phyloP scores from a whole-genome alignment of 23 red algal genomes.

The Gracilaria caudata region DNA sequence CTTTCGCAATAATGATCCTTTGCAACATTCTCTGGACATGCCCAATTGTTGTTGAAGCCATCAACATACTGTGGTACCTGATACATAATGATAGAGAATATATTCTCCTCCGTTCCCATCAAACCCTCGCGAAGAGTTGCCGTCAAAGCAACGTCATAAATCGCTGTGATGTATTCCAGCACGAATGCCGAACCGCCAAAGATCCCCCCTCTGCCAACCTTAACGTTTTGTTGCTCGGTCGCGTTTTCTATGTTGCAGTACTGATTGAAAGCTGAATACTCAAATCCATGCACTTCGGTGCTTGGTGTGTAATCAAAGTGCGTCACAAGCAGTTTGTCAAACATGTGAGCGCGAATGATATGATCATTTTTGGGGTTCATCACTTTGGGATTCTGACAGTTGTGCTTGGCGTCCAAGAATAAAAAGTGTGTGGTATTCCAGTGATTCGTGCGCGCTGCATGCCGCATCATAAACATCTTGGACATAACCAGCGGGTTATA shows the following conservation, averaged over 20 bases:
- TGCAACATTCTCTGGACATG: slow-evolving; percentile 38
- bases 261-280: slow-evolving; percentile 39
- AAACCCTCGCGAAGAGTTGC: slow-evolving; percentile 48
- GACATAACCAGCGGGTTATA: slow-evolving; percentile 67
- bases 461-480: slow-evolving; percentile 73
- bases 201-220: slow-evolving; percentile 52
- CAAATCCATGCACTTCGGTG: slow-evolving; percentile 64
- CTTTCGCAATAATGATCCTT: slow-evolving; percentile 49
- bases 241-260: slow-evolving; percentile 51
- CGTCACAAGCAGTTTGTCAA: slow-evolving; percentile 63
- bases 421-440: slow-evolving; percentile 69
- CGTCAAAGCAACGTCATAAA: slow-evolving; percentile 55
- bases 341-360: slow-evolving; percentile 66
- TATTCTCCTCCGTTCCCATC: slow-evolving; percentile 70
- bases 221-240: slow-evolving; percentile 34
- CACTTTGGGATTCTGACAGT: slow-evolving; percentile 33
- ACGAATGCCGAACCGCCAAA: slow-evolving; percentile 62
- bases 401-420: slow-evolving; percentile 66
- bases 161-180: slow-evolving; percentile 42
- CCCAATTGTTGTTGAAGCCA: slow-evolving; percentile 66
- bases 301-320: slow-evolving; percentile 56
- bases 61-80: slow-evolving; percentile 63
- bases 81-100: slow-evolving; percentile 51
- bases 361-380: slow-evolving; percentile 57
- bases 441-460: slow-evolving; percentile 50